phyloP scores from a whole-genome alignment of 2,329 filamentous ascomycete genomes.

The Colletotrichum tabaci region DNA sequence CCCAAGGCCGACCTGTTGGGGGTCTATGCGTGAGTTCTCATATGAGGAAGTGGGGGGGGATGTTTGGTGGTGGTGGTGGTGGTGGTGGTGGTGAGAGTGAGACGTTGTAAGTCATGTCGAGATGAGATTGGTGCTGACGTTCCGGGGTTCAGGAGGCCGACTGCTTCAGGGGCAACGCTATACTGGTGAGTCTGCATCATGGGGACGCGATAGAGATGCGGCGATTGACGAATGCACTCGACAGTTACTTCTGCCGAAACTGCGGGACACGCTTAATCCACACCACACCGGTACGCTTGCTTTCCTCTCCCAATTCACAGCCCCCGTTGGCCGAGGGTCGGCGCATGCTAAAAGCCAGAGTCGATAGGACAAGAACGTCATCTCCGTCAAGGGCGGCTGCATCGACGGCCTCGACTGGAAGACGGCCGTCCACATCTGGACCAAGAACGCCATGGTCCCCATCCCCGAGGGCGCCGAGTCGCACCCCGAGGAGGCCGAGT shows the following conservation, averaged over 20 bases:
- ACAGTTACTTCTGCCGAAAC: slow-evolving; percentile 75
- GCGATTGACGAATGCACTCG: not conserved
- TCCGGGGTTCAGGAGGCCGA: slow-evolving; percentile 64
- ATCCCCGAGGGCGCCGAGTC: slow-evolving; percentile 76
- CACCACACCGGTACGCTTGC: slow-evolving; percentile 65
- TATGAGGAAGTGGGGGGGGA: not conserved
- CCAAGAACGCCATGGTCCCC: slow-evolving; percentile 76
- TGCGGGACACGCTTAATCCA: slow-evolving; percentile 79
- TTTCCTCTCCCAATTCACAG: not conserved
- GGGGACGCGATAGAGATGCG: no score
- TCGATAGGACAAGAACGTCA: slow-evolving; percentile 67
- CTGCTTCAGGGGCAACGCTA: slow-evolving; percentile 68
- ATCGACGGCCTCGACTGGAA: slow-evolving; percentile 75
- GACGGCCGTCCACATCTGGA: slow-evolving; percentile 77
- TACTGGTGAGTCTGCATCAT: slow-evolving; percentile 64
- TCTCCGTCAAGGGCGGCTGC: slow-evolving; percentile 78
- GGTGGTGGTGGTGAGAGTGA: not conserved
- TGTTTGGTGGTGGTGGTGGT: not conserved
- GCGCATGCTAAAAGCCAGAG: not conserved
- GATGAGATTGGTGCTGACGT: slow-evolving; percentile 26
- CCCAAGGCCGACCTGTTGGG: slow-evolving; percentile 64
- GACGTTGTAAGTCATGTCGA: slow-evolving; percentile 4
- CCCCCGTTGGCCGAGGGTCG: not conserved
- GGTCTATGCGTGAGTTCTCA: slow-evolving; percentile 67
- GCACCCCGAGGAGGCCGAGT: slow-evolving; percentile 67